phyloP scores from a whole-genome alignment of 106 monocot genomes.

The Chionographis japonica region DNA sequence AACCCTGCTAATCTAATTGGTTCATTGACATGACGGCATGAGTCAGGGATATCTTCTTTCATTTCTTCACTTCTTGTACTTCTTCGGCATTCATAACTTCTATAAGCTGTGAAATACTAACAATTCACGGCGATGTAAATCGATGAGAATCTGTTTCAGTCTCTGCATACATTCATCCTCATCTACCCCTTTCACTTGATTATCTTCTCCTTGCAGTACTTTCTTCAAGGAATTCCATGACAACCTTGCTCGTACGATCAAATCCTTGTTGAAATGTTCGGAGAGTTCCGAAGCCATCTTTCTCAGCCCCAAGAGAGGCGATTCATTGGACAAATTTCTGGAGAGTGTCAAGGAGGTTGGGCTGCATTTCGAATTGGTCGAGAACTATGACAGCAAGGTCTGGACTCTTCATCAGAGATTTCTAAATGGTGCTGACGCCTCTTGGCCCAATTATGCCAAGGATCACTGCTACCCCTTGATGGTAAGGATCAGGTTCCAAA shows the following conservation, averaged over 20 bases:
- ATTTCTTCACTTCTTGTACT: no score
- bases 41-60: no score
- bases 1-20: no score
- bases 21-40: no score
- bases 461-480: conserved; percentile 91
- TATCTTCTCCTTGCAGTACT: conserved; percentile 47
- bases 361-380: conserved; percentile 54
- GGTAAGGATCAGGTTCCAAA: conserved; percentile 36
- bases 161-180: no score
- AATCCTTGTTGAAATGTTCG: conserved; percentile 55
- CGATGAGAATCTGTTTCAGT: no score
- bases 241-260: conserved; percentile 64
- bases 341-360: conserved; percentile 39
- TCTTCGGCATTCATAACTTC: no score
- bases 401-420: conserved; percentile 71
- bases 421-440: conserved; percentile 33
- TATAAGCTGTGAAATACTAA: no score
- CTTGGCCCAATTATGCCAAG: conserved; percentile 76
- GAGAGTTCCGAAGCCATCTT: conserved; percentile 74
- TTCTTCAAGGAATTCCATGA: conserved; percentile 95
- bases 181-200: neutral
- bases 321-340: conserved; percentile 78
- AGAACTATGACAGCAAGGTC: conserved; percentile 68
- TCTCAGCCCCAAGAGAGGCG: conserved; percentile 81
- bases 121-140: no score